Base-by-base conservation (phyloP, 768 basidiomycete genomes). In the Lactifluus volemus region DNA sequence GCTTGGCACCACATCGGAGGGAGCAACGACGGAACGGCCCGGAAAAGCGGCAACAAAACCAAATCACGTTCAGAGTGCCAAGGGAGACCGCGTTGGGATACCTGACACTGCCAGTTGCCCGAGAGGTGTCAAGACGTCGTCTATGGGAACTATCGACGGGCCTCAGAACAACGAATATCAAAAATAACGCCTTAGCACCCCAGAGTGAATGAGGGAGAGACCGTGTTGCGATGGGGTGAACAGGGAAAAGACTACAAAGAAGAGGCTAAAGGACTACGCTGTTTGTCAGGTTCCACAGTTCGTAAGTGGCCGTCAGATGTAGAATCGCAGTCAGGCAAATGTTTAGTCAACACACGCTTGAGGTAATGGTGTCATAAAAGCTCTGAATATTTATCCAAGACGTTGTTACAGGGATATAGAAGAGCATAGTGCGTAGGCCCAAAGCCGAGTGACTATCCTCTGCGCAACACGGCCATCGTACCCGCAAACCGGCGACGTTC, bases 401-500 rank as follows among this genome's bases (percentile, higher is more conserved):
- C 21, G 14, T 17, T 19, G 17, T 21, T 15, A 36, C n/a, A 30
- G 29, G 2, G 8, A 11, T 6, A 5, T 4, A 25, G 25, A 4
- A 49, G 10, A 49, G 14, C 14, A n/a, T 32, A 32, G 9, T 0
- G 17, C 14, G 17, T 36, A 5, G 10, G 17, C 19, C 7, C 30
- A 42, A 9, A 17, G 21, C 41, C 9, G 32, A 12, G 48, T 21
- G 12, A 58, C 41, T 58, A 51, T 19, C 15, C 41, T 44, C 41
- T 41, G 21, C 57, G 41, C 34, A 58, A 51, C 19, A 51, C 34
- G 32, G 57, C 19, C 5, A 21, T 30, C 21, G 57, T 58, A 41
- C 32, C 12, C 9, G 57, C 32, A n/a, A 58, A 58, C 57, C n/a
- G 49, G 41, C 19, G 49, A 44, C 41, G 57, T 39, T 58, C 57